Evolutionary conservation across 139 green algal species (phyloP).

Genomic region (Diplosphaera chodatii): DNA sequence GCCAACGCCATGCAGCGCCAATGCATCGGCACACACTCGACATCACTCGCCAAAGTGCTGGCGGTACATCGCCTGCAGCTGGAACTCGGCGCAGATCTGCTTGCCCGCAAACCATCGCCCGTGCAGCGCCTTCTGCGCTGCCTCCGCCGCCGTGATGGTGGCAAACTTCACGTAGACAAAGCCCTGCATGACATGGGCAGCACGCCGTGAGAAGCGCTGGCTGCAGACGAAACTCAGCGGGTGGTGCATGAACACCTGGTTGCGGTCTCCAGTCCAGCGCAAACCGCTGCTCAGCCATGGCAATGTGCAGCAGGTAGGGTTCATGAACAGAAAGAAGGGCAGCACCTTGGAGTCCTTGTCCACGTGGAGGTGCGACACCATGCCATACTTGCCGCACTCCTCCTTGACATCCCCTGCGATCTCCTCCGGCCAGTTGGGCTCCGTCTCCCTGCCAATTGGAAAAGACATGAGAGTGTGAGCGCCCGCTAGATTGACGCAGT

Average conservation of each 20-base stretch:
- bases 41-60: constrained; percentile 46
- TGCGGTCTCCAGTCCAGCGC: no score
- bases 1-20: no score
- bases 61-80: constrained; percentile 73
- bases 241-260: no score
- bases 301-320: no score
- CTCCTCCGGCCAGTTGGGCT: constrained; percentile 79
- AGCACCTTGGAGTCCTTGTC: constrained; percentile 76
- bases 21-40: no score
- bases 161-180: constrained; percentile 93
- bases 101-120: constrained; percentile 81
- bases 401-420: constrained; percentile 79
- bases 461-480: no score
- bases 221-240: no score
- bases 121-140: constrained; percentile 74
- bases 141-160: constrained; percentile 38
- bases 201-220: no score
- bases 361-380: constrained; percentile 72
- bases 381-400: constrained; percentile 88
- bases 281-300: no score
- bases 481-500: no score
- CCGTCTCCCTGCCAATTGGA: constrained; percentile 68
- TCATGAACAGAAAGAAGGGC: no score
- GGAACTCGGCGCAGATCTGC: constrained; percentile 80
- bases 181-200: no score